Evolutionary conservation across 495 filamentous ascomycete genomes (phyloP).

Genomic region (Durotheca rogersii): DNA sequence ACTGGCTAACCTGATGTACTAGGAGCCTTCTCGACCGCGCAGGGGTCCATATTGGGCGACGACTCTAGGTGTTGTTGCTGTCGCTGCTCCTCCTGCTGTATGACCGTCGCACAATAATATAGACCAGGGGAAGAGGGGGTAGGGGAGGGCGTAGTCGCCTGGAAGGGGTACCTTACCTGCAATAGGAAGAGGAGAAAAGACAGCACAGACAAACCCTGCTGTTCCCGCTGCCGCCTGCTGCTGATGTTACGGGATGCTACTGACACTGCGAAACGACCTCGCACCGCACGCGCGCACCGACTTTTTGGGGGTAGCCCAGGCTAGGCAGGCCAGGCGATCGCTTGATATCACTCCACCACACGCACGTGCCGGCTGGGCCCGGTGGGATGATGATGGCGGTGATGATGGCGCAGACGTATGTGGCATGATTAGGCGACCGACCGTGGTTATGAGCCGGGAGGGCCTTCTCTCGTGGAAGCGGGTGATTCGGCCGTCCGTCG

Average conservation of each 20-base stretch:
- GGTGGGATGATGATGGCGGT: slow-evolving; percentile 29
- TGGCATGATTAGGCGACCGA: slow-evolving; percentile 20
- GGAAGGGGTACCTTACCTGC: background rate
- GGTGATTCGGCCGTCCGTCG: slow-evolving; percentile 4
- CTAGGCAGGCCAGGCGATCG: slow-evolving; percentile 8
- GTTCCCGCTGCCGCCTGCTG: no score
- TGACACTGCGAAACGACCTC: no score
- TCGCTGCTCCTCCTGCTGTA: slow-evolving; percentile 9
- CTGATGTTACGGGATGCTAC: no score
- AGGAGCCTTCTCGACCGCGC: slow-evolving; percentile 23
- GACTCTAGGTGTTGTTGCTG: no score
- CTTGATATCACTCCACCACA: slow-evolving; percentile 17
- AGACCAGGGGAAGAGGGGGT: no score
- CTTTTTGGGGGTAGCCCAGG: background rate
- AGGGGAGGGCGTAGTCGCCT: slow-evolving; percentile 5
- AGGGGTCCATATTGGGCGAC: slow-evolving; percentile 24
- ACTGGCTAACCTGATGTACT: no score
- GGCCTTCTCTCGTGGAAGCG: background rate
- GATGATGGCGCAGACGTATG: no score
- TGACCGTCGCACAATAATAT: slow-evolving; percentile 6
- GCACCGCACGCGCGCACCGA: background rate
- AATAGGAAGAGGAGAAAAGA: background rate
- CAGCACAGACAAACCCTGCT: no score
- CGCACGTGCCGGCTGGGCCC: slow-evolving; percentile 7
- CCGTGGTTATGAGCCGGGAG: no score